Evolutionary conservation across 441 rosid species (phyloP).

Genomic region (Breynia disticha): DNA sequence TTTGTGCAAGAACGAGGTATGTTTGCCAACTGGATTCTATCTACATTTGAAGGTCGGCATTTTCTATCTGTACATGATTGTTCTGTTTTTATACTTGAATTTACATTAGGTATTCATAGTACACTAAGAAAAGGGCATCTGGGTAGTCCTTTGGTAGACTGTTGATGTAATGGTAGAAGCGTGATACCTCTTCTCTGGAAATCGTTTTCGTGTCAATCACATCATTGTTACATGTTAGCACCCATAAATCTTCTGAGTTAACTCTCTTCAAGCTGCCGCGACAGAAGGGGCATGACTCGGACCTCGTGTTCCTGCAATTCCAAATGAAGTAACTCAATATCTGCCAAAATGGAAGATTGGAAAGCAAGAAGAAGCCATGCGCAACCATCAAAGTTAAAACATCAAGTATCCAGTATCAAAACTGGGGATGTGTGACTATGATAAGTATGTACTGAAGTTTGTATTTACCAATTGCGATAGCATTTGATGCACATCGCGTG

Average conservation of each 20-base stretch:
- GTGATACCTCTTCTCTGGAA: conserved; percentile 53
- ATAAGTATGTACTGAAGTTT: conserved; percentile 1
- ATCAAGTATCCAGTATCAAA: conserved; percentile 1
- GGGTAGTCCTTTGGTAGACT: conserved; percentile 80
- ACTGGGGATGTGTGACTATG: conserved; percentile 1
- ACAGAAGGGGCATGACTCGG: conserved; percentile 93
- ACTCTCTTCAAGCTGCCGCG: conserved; percentile 89
- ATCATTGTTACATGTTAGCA: conserved; percentile 70
- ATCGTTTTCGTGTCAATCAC: conserved; percentile 69
- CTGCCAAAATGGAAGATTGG: neutral
- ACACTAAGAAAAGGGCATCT: conserved; percentile 67
- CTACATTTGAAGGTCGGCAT: conserved; percentile 45
- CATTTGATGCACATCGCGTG: conserved; percentile 98
- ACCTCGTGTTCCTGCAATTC: conserved; percentile 68
- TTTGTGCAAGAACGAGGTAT: conserved; percentile 21
- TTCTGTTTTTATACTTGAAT: conserved; percentile 3
- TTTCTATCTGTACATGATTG: conserved; percentile 39
- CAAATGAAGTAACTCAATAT: no score
- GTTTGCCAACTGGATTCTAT: conserved; percentile 52
- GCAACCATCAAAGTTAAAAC: neutral
- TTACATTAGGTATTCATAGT: conserved; percentile 80
- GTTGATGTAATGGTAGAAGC: conserved; percentile 68
- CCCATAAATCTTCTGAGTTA: conserved; percentile 94
- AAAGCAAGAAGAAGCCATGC: neutral
- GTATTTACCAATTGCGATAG: conserved; percentile 71